phyloP scores from a whole-genome alignment of 2,329 filamentous ascomycete genomes.

The Alternaria metachromatica region DNA sequence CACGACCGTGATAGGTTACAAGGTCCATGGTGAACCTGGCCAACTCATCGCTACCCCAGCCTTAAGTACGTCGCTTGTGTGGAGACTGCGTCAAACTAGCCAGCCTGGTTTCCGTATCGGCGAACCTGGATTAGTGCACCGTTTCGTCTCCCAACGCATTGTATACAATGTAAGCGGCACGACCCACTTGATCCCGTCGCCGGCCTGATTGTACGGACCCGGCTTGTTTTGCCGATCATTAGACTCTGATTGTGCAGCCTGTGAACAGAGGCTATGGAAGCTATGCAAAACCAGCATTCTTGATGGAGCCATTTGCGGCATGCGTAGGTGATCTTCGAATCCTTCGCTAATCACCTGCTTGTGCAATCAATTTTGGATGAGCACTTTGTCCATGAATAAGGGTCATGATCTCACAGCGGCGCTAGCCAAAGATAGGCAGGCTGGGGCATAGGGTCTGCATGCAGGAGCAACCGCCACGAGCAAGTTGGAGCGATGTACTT shows the following conservation, averaged over 20 bases:
- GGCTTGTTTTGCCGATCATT: slow-evolving; percentile 1
- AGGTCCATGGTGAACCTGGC: background rate
- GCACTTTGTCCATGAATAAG: background rate
- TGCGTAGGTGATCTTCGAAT: background rate
- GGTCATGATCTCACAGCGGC: background rate
- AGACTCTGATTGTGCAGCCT: background rate
- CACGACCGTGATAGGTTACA: background rate
- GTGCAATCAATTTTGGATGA: background rate
- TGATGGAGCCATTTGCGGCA: background rate
- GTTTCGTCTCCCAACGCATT: background rate
- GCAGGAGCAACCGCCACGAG: slow-evolving; percentile 27
- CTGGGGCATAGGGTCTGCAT: slow-evolving; percentile 12
- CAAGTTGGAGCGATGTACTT: slow-evolving; percentile 24
- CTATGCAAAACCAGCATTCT: background rate
- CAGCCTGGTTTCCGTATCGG: slow-evolving; percentile 10
- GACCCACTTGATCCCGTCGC: slow-evolving; percentile 4
- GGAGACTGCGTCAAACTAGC: slow-evolving; percentile 11
- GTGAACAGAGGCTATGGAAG: background rate
- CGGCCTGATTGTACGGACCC: background rate
- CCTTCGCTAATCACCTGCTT: background rate
- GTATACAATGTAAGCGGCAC: background rate
- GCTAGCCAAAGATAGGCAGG: background rate
- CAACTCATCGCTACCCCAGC: slow-evolving; percentile 4
- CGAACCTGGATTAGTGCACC: slow-evolving; percentile 15
- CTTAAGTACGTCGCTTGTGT: background rate